Percentiles rank a stretch among this genome's conserved stretches.
phyloP scores from a whole-genome alignment of 306 rosid species.

The Inga laurina region DNA sequence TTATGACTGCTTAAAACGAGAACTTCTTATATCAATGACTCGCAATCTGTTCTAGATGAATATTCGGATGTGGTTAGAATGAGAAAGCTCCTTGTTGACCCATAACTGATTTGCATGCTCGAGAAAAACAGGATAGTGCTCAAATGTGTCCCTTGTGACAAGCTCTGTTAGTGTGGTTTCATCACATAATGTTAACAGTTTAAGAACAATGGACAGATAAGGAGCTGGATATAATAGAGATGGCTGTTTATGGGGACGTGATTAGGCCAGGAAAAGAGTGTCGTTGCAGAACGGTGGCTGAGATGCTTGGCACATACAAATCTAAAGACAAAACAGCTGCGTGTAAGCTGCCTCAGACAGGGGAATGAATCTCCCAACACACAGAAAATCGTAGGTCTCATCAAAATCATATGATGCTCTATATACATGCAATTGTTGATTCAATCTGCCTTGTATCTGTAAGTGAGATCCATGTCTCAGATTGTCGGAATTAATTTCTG shows the following conservation, averaged over 20 bases:
- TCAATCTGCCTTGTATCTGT: background rate
- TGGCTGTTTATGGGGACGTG: slow-evolving; percentile 98
- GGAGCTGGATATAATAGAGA: slow-evolving; percentile 92
- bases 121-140: background rate
- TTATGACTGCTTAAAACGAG: background rate
- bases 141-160: slow-evolving; percentile 2
- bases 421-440: background rate
- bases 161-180: slow-evolving; percentile 3
- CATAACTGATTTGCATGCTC: background rate
- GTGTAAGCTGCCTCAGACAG: slow-evolving; percentile 70
- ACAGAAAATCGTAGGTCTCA: background rate
- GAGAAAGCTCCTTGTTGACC: background rate
- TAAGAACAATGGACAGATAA: slow-evolving; percentile 57
- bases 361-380: slow-evolving; percentile 26
- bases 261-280: slow-evolving; percentile 88
- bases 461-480: background rate
- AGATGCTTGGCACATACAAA: slow-evolving; percentile 82
- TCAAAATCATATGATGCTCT: background rate
- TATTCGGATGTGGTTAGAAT: background rate
- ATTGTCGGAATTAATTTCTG: background rate
- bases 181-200: background rate
- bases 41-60: slow-evolving; percentile 11
- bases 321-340: slow-evolving; percentile 63
- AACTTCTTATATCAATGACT: slow-evolving; percentile 7
- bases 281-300: slow-evolving; percentile 84